Evolutionary conservation across 2,329 filamentous ascomycete genomes (phyloP).

Genomic region (Fusarium caatingaense): DNA sequence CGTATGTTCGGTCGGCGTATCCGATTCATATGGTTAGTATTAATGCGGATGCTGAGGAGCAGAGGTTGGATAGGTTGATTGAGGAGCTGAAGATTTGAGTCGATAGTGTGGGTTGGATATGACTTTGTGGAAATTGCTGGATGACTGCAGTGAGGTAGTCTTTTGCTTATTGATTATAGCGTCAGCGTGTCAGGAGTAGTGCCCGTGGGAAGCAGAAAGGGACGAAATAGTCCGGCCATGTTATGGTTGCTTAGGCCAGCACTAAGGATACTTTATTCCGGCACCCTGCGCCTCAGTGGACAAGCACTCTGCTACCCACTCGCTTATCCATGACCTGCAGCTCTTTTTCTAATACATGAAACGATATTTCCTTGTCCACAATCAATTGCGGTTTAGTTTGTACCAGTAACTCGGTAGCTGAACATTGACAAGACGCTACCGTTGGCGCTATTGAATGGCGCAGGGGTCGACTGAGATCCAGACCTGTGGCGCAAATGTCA

Average conservation of each 20-base stretch:
- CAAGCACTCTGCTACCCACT: accelerated
- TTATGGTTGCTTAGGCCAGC: neutral
- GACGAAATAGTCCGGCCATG: neutral
- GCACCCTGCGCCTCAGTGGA: neutral
- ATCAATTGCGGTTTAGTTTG: neutral
- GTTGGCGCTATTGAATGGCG: slow-evolving; percentile 11
- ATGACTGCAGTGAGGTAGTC: too few relatives aligned
- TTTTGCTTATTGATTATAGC: neutral
- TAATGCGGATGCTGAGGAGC: neutral
- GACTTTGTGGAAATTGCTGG: neutral
- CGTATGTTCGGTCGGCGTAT: neutral
- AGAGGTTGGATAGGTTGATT: neutral
- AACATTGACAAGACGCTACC: slow-evolving; percentile 1
- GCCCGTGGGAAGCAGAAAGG: accelerated
- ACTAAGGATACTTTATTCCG: neutral
- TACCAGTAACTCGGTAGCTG: neutral
- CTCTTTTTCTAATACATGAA: neutral
- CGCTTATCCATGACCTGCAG: too few relatives aligned
- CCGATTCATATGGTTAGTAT: neutral
- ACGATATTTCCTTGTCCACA: neutral
- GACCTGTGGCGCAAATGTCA: neutral
- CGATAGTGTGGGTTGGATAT: neutral
- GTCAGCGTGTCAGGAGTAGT: too few relatives aligned
- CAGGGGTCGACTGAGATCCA: slow-evolving; percentile 5
- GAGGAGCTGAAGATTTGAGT: neutral